A percentile compares a stretch with the other conserved stretches of the same genome.
Evolutionary conservation across 1,284 basidiomycete genomes (phyloP).

Genomic region (Afroboletus lepidellus): DNA sequence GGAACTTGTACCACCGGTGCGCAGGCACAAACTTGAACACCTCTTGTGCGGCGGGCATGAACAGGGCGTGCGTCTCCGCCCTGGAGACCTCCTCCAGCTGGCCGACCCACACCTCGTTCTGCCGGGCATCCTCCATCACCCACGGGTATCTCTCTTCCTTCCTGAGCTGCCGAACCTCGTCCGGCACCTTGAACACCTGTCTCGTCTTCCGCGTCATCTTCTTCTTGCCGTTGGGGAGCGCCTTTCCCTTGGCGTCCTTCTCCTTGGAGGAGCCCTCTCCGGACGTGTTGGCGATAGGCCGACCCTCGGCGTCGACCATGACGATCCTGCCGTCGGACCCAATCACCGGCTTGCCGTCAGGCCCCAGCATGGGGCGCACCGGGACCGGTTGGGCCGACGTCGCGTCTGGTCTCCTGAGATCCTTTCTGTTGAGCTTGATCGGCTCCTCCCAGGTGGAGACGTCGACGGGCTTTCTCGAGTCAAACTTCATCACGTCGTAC

Average conservation of each 20-base stretch:
- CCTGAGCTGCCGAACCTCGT: conserved; percentile 65
- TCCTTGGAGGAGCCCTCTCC: conserved; percentile 38
- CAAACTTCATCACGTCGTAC: conserved; percentile 84
- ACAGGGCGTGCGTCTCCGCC: conserved; percentile 61
- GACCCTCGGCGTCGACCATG: conserved; percentile 77
- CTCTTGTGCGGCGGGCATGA: conserved; percentile 73
- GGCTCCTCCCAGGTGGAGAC: conserved; percentile 64
- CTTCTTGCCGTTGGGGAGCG: conserved; percentile 52
- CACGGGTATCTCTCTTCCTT: conserved; percentile 86
- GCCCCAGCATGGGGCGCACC: conserved; percentile 68
- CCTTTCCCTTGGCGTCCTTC: conserved; percentile 49
- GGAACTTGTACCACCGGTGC: conserved; percentile 88
- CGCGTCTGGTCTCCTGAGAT: conserved; percentile 56
- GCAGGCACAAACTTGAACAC: conserved; percentile 85
- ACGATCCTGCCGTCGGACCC: conserved; percentile 71
- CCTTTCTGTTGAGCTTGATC: conserved; percentile 84
- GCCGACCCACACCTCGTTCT: conserved; percentile 74
- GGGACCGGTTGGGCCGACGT: conserved; percentile 43
- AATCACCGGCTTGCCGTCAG: conserved; percentile 76
- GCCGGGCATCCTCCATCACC: conserved; percentile 78
- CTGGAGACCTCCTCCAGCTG: conserved; percentile 76
- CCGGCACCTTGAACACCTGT: conserved; percentile 76
- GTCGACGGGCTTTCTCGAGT: conserved; percentile 67
- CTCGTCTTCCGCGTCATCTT: conserved; percentile 83
- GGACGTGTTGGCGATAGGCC: conserved; percentile 55